Percentiles rank a stretch among this genome's conserved stretches.
phyloP scores from a whole-genome alignment of 257 asterid species.

The Solanum verrucosum region DNA sequence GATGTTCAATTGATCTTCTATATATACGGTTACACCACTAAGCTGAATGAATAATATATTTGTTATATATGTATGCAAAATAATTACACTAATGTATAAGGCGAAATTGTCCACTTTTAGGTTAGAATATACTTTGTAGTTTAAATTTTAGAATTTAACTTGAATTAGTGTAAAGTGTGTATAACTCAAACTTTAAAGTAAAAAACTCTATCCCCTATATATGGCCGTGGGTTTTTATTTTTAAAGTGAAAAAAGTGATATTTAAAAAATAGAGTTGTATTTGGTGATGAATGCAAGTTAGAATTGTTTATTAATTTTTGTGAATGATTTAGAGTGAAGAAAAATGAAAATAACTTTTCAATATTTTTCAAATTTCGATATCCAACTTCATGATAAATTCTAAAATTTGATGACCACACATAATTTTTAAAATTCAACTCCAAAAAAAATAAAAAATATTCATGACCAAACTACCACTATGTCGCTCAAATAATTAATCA shows the following conservation, averaged over 20 bases:
- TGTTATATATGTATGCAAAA: too few relatives aligned
- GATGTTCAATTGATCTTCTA: neutral
- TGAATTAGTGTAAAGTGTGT: neutral
- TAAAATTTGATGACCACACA: neutral
- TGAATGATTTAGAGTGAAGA: neutral
- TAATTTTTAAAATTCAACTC: neutral
- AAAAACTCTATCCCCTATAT: neutral
- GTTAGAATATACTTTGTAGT: neutral
- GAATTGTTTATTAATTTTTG: neutral
- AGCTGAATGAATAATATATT: neutral
- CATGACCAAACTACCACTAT: neutral
- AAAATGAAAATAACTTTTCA: neutral
- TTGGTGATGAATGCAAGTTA: neutral
- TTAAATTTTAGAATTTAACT: too few relatives aligned
- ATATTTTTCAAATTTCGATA: neutral
- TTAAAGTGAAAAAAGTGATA: too few relatives aligned
- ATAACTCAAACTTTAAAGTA: neutral
- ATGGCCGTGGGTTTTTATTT: neutral
- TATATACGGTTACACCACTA: neutral
- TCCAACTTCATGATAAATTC: neutral
- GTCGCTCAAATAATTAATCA: neutral
- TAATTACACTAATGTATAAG: neutral
- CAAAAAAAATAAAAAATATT: neutral
- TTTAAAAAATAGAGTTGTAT: neutral
- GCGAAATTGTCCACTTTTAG: neutral